Evolutionary conservation across 2,329 filamentous ascomycete genomes (phyloP), one percentile per base, ranked within the genome.

Genomic region (Metarhizium brunneum): DNA sequence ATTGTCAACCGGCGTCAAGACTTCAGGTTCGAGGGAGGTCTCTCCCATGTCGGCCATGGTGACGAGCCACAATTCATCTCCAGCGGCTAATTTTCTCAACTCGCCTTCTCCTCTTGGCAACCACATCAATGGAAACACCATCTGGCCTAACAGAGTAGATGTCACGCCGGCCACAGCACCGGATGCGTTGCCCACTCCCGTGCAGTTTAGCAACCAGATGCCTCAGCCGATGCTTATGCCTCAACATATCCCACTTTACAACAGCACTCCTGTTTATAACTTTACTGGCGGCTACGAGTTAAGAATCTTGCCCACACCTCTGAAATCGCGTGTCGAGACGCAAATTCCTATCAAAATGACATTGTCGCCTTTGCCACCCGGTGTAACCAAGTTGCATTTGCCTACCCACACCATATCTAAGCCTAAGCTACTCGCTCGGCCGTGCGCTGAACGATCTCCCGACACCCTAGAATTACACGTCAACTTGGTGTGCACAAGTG

Each of bases 251-350:
- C 56, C 66, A 25, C 61, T 65, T 48, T 59, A 64, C 48, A 60
- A 61, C 47, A 59, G 60, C 25, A 56, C 61, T 6, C 54, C 60
- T 25, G 56, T 63, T 11, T 71, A 66, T 49, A 67, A 62, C 42
- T 72, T 70, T 48, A 65, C 62, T 18, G 62, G 66, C 32, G 63
- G 62, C 18, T 78, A 71, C 52, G 71, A 72, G 52, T 69, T 89
- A 43, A 80, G 78, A 13, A 82, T 89, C 47, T 78, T 85, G 59
- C 83, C 84, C 5, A 88, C 83, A 3, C 86, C 86, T 5, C 68
- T 83, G 56, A 97, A 96, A 71, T 96, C 92, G 16, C 85, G 94
- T 25, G 94, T 97, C 18, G 94, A 99, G 74, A 97, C 94, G 0
- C 94, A 97, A 68, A 96, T 97, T 62, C 89, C 88, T 8, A 90